These are phyloP conservation scores for Sclerotinia glacialis DNA, from an alignment of 2,329 filamentous ascomycete species.

Conservation along the genomic window DNA sequence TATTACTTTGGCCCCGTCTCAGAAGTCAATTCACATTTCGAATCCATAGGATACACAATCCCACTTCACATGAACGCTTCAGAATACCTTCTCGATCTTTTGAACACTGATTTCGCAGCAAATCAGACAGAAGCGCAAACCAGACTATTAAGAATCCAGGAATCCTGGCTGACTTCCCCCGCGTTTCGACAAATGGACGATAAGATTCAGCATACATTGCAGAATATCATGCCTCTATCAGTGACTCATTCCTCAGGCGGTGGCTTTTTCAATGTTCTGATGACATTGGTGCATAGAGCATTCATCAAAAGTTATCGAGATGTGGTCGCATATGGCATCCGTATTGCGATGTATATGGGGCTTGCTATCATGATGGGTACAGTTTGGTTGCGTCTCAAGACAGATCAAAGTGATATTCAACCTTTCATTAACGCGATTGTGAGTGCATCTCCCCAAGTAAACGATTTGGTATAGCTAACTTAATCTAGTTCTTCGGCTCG, in stretches of 20 bases:
- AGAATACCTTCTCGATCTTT: conserved; percentile 73
- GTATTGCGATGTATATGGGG: conserved; percentile 76
- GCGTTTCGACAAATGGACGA: conserved; percentile 40
- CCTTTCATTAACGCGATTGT: conserved; percentile 78
- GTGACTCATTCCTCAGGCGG: conserved; percentile 35
- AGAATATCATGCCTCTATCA: conserved; percentile 24
- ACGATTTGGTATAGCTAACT: background rate
- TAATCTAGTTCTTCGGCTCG: conserved; percentile 59
- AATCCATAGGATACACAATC: conserved; percentile 57
- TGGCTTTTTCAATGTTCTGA: conserved; percentile 45
- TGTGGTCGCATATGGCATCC: conserved; percentile 78
- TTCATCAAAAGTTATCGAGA: conserved; percentile 85
- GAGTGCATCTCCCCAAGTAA: conserved; percentile 29
- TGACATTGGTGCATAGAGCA: conserved; percentile 70
- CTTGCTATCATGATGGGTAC: conserved; percentile 86
- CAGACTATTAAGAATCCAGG: conserved; percentile 53
- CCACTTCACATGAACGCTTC: conserved; percentile 74
- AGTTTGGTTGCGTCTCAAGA: conserved; percentile 72
- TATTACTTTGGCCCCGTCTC: conserved; percentile 69
- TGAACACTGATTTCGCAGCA: conserved; percentile 71
- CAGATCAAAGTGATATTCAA: conserved; percentile 70
- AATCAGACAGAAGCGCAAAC: conserved; percentile 48
- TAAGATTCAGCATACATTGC: conserved; percentile 32
- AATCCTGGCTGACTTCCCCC: conserved; percentile 53
- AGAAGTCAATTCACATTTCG: conserved; percentile 61